Evolutionary conservation across 306 rosid genomes (phyloP), one percentile per base, ranked within the genome.

Genomic region (Glycine latifolia): DNA sequence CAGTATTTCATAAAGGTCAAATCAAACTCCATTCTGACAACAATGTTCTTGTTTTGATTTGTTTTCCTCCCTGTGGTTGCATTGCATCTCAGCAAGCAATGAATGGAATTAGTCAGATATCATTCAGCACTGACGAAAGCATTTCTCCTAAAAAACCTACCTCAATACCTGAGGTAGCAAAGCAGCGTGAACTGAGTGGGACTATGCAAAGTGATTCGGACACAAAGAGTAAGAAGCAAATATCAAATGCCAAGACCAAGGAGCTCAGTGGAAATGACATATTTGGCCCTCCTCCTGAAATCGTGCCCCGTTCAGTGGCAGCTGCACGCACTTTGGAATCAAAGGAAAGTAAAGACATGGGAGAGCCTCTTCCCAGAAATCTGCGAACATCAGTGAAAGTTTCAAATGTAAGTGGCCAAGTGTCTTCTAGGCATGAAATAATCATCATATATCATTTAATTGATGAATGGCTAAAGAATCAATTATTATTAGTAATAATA

Each of bases 141-240:
- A 52, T 94, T 81, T 87, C 91, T 33, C 97, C 94, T 13, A 94
- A 90, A 84, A 94, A 88, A 87, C 97, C 97, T 20, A 80, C 90
- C 84, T 84, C 94, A 10, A 2, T 91, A 76, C 91, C 97, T 8
- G 98, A 94, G 88, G 98, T 93, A 46, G 99, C 98, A 17, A 95
- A 95, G 92, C 99, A 95, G 83, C 97, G 97, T 10, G 99, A 95
- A 78, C 78, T 95, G 85, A 88, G 97, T 50, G 99, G 99, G 76
- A 93, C 95, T 5, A 71, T 95, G 91, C 88, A 87, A 78, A 90
- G 88, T 39, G 97, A 93, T 6, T 66, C 75, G 3, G 96, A 93
- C 73, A 7, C 86, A 5, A 91, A 83, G 90, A 86, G 41, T 67
- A 84, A 87, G 67, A 95, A 95, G 91, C 92, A 63, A 52, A 78